Evolutionary conservation across 345 rosid genomes (phyloP).

Genomic region (Raphanus raphanistrum): DNA sequence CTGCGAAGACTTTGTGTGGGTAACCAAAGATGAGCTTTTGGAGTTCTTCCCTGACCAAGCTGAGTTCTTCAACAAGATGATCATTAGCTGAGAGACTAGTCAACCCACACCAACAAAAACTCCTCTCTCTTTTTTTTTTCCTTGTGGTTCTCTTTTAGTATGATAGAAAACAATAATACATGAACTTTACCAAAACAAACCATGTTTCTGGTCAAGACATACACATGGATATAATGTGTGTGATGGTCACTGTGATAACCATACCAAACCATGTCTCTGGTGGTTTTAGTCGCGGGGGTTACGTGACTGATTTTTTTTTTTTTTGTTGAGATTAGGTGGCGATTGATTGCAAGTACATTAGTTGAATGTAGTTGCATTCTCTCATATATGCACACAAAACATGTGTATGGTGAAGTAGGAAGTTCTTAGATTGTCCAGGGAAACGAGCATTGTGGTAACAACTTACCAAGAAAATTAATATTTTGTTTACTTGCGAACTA

Average conservation of each 20-base stretch:
- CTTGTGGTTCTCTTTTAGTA: not conserved
- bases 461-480: not conserved
- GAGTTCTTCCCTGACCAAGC: conserved; percentile 84
- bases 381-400: not conserved
- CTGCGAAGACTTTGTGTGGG: conserved; percentile 85
- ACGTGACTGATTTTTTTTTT: conserved; percentile 7
- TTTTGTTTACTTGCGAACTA: not conserved
- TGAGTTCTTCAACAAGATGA: conserved; percentile 74
- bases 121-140: not conserved
- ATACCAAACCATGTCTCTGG: conserved; percentile 15
- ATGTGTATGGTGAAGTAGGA: not conserved
- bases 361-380: conserved; percentile 54
- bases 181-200: not conserved
- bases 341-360: conserved; percentile 56
- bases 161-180: not conserved
- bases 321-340: not conserved
- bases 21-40: conserved; percentile 86
- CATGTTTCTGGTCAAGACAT: not conserved
- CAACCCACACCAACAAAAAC: not conserved
- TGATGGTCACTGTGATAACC: conserved; percentile 11
- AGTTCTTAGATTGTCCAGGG: no score
- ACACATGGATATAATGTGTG: not conserved
- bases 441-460: no score
- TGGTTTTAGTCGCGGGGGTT: not conserved
- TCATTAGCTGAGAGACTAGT: conserved; percentile 62